Conservation (phyloP, 108 stramenopile genomes). For the Nitzschia palea region DNA sequence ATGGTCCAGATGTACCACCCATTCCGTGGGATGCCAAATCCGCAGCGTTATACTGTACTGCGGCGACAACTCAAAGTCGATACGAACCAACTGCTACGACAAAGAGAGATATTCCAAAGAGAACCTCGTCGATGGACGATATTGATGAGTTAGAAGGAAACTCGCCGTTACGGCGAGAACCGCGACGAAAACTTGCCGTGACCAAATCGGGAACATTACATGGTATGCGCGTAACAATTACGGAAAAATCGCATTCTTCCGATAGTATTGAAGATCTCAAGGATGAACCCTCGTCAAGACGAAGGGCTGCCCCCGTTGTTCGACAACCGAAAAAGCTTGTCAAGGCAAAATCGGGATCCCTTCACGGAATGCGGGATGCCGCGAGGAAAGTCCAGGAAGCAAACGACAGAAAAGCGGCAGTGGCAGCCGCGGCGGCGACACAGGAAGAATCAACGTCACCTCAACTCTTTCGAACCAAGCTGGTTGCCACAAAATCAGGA, state of each 20-base stretch:
- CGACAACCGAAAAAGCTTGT: slow-evolving; percentile 14
- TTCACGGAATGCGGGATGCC: slow-evolving; percentile 31
- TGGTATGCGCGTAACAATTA: slow-evolving; percentile 1
- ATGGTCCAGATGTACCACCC: slow-evolving; percentile 40
- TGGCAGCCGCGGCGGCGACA: not conserved
- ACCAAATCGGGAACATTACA: slow-evolving; percentile 22
- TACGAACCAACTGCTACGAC: not conserved
- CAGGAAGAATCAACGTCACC: too few species aligned
- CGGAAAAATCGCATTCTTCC: not conserved
- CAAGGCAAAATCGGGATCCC: slow-evolving; percentile 19
- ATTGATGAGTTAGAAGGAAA: slow-evolving; percentile 7
- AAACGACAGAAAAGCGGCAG: slow-evolving; percentile 1
- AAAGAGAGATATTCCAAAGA: not conserved
- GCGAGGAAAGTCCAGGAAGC: not conserved
- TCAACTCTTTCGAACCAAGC: not conserved
- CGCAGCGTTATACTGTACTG: not conserved
- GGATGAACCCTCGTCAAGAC: not conserved
- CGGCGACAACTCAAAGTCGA: not conserved
- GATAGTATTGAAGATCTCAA: slow-evolving; percentile 6
- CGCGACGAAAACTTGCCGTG: slow-evolving; percentile 2
- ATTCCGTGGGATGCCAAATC: slow-evolving; percentile 22
- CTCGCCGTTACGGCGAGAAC: not conserved
- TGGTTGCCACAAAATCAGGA: slow-evolving; percentile 28
- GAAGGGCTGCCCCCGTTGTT: not conserved
- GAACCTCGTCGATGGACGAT: slow-evolving; percentile 24